A percentile compares a stretch with the other conserved stretches of the same genome.
These are phyloP conservation scores for Candida nonsorbophila DNA, from an alignment of 805 yeast genomes.

Conservation along the genomic window DNA sequence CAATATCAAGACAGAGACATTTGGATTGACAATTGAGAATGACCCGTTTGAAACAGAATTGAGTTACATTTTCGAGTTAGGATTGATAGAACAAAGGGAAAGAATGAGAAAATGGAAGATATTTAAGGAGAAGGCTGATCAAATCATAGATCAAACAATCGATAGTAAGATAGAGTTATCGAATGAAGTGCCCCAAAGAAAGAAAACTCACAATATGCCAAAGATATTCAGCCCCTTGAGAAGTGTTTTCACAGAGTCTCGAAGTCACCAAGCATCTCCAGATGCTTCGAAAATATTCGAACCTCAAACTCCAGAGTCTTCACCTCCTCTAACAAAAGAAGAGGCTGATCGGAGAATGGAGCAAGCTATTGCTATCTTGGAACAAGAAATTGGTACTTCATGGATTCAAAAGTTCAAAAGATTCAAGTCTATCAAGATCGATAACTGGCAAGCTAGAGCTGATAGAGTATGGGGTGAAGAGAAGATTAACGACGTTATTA, in stretches of 20 bases:
- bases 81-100: slow-evolving; percentile 57
- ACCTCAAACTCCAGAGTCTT: too few relatives aligned
- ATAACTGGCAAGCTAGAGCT: slow-evolving; percentile 20
- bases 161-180: slow-evolving; percentile 6
- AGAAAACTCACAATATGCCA: slow-evolving; percentile 1
- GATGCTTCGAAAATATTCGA: too few relatives aligned
- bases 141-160: slow-evolving; percentile 9
- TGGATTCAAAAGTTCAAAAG: slow-evolving; percentile 29
- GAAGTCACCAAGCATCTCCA: too few relatives aligned
- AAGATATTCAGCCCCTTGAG: too few relatives aligned
- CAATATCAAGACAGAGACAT: slow-evolving; percentile 47
- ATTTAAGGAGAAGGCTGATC: slow-evolving; percentile 24
- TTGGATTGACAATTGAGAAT: slow-evolving; percentile 69
- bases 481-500: slow-evolving; percentile 20
- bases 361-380: slow-evolving; percentile 19
- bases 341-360: slow-evolving; percentile 22
- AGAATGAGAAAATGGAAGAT: slow-evolving; percentile 46
- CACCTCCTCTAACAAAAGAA: slow-evolving; percentile 13
- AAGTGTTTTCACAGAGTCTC: too few relatives aligned
- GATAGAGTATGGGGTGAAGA: slow-evolving; percentile 31
- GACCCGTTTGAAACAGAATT: slow-evolving; percentile 86
- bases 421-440: slow-evolving; percentile 17
- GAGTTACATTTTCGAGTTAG: slow-evolving; percentile 59
- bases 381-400: slow-evolving; percentile 21
- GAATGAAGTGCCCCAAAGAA: background rate